These are phyloP conservation scores for Claviceps digitariae DNA, from an alignment of 2,329 filamentous ascomycete genomes.

Conservation along the genomic window DNA sequence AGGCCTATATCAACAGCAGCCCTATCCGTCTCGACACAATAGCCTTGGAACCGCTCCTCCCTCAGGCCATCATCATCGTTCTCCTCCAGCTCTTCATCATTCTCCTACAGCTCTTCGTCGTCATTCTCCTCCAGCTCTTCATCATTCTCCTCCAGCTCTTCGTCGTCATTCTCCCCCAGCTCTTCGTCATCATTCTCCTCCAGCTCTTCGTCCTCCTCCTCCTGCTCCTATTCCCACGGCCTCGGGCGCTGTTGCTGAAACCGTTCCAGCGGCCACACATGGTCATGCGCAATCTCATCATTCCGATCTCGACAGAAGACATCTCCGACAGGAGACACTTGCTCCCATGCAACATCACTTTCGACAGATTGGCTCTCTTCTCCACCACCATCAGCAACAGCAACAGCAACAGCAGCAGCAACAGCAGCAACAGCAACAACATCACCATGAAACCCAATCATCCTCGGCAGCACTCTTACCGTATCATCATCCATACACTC, in stretches of 20 bases:
- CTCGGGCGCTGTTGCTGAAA: conserved; percentile 9
- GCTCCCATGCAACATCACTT: conserved; percentile 42
- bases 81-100: neutral
- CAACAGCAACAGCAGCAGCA: conserved; percentile 10
- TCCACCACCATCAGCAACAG: conserved; percentile 9
- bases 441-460: conserved; percentile 14
- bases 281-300: conserved; percentile 21
- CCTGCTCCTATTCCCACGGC: neutral
- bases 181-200: neutral
- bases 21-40: conserved; percentile 21
- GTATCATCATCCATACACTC: conserved; percentile 29
- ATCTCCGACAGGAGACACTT: conserved; percentile 42
- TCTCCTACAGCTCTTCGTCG: too few relatives aligned
- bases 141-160: neutral
- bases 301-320: conserved; percentile 37
- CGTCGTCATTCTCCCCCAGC: conserved; percentile 1
- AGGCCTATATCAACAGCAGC: conserved; percentile 28
- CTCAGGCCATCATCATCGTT: neutral
- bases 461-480: conserved; percentile 31
- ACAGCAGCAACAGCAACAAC: conserved; percentile 10
- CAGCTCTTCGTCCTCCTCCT: neutral
- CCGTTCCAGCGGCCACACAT: conserved; percentile 14
- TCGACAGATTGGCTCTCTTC: conserved; percentile 14
- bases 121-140: neutral
- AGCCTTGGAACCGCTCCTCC: conserved; percentile 18